phyloP scores from a whole-genome alignment of 805 yeast genomes.

The Wickerhamomyces bisporus region DNA sequence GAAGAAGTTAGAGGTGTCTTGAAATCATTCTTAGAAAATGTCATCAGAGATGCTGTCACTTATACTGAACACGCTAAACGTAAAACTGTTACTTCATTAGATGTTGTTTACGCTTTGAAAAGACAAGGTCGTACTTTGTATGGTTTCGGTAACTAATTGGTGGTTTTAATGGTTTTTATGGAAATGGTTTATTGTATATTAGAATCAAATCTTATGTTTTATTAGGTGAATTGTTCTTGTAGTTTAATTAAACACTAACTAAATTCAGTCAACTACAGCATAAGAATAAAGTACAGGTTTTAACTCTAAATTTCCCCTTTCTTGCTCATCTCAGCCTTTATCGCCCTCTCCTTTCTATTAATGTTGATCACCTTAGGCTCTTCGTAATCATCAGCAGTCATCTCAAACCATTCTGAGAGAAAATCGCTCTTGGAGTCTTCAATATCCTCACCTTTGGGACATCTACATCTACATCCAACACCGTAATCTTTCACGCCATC shows the following conservation, averaged over 20 bases:
- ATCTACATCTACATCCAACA: constrained; percentile 82
- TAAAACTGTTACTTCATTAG: constrained; percentile 98
- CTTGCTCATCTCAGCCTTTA: constrained; percentile 10
- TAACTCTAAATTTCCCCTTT: constrained; percentile 7
- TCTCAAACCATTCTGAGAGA: constrained; percentile 43
- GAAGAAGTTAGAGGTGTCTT: constrained; percentile 98
- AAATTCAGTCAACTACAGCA: no score
- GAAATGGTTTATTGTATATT: constrained; percentile 2
- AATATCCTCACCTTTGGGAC: constrained; percentile 55
- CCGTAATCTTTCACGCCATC: constrained; percentile 40
- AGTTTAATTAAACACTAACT: no score
- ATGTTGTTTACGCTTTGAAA: constrained; percentile 98
- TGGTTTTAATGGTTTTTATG: constrained; percentile 7
- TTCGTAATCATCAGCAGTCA: constrained; percentile 29
- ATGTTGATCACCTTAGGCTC: constrained; percentile 20
- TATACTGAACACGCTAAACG: constrained; percentile 99
- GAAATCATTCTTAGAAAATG: constrained; percentile 93
- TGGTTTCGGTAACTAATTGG: constrained; percentile 96
- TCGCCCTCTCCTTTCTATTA: constrained; percentile 23
- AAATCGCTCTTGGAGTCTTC: constrained; percentile 54
- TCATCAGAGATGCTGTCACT: constrained; percentile 98
- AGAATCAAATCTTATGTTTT: constrained; percentile 1
- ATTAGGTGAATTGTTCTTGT: not conserved
- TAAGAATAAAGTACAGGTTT: no score
- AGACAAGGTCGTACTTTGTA: constrained; percentile 99